Conservation (phyloP, 257 asterid species). For the Orobanche coerulescens region DNA sequence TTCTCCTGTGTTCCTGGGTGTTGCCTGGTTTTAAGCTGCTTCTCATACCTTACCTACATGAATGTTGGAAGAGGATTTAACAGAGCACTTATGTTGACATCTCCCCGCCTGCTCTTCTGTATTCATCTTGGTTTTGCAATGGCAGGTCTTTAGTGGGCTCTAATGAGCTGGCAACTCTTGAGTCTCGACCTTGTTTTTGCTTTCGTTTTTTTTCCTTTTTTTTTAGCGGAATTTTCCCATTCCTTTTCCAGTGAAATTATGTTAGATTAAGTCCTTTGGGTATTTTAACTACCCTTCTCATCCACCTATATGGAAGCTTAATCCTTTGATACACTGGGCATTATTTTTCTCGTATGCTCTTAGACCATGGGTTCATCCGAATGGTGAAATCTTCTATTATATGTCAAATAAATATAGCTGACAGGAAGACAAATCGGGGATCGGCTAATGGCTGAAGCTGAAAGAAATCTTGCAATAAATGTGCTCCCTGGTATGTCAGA, state of each 20-base stretch:
- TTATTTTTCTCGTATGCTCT: constrained; percentile 4
- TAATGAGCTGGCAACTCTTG: not conserved
- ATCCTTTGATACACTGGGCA: constrained; percentile 8
- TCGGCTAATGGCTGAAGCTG: constrained; percentile 88
- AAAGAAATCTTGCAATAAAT: constrained; percentile 90
- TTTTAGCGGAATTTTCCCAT: not conserved
- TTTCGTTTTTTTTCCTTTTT: not conserved
- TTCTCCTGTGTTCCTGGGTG: not conserved
- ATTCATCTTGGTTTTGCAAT: not conserved
- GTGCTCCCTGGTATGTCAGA: constrained; percentile 86
- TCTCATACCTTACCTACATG: not conserved
- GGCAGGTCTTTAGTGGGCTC: not conserved
- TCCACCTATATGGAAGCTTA: constrained; percentile 10
- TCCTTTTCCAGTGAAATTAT: not conserved
- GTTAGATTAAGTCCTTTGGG: not conserved
- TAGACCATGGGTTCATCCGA: constrained; percentile 8
- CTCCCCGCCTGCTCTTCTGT: not conserved
- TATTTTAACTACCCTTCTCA: not conserved
- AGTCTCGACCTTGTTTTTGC: not conserved
- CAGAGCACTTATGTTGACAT: not conserved
- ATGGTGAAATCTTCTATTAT: constrained; percentile 17
- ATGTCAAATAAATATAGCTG: constrained; percentile 42
- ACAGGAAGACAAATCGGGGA: constrained; percentile 98
- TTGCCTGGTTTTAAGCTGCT: not conserved
- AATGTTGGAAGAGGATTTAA: not conserved